Evolutionary conservation across 163 green algal species (phyloP).

Genomic region (Scenedesmus sp.): DNA sequence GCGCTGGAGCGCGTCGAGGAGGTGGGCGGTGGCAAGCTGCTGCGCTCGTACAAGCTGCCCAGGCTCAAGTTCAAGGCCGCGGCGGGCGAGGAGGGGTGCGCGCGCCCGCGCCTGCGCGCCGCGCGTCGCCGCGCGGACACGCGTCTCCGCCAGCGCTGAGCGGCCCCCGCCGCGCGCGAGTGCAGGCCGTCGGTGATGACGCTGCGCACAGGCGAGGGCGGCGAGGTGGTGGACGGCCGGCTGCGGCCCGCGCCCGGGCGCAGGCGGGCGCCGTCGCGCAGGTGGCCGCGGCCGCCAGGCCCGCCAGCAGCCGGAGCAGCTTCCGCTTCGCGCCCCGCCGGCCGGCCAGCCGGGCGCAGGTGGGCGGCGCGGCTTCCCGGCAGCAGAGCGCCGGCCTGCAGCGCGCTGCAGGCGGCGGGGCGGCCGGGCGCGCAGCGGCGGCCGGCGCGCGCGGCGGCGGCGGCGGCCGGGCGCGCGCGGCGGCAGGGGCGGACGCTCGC

Average conservation of each 20-base stretch:
- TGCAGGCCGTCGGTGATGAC: constrained; percentile 29
- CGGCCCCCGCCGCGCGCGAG: background rate
- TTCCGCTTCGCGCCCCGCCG: too few relatives aligned
- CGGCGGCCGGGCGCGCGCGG: background rate
- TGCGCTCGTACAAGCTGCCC: constrained; percentile 49
- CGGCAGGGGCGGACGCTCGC: constrained; percentile 4
- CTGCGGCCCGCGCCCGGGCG: constrained; percentile 1
- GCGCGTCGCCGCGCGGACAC: too few relatives aligned
- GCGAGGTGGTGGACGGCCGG: constrained; percentile 16
- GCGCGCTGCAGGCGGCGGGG: too few relatives aligned
- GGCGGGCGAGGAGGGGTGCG: background rate
- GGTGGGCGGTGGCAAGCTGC: constrained; percentile 43
- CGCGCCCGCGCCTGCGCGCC: too few relatives aligned
- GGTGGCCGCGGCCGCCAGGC: background rate
- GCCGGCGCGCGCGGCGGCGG: background rate
- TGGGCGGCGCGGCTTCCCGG: too few relatives aligned
- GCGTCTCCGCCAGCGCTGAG: too few relatives aligned
- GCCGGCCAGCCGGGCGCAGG: too few relatives aligned
- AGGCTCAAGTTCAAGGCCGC: constrained; percentile 53
- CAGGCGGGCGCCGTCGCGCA: background rate
- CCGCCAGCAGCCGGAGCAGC: constrained; percentile 10
- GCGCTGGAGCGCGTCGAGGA: constrained; percentile 63
- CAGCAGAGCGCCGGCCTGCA: too few relatives aligned
- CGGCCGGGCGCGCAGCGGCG: too few relatives aligned
- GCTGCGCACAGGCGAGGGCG: constrained; percentile 4